phyloP scores from a whole-genome alignment of 495 filamentous ascomycete genomes.

The Talaromyces borbonicus region DNA sequence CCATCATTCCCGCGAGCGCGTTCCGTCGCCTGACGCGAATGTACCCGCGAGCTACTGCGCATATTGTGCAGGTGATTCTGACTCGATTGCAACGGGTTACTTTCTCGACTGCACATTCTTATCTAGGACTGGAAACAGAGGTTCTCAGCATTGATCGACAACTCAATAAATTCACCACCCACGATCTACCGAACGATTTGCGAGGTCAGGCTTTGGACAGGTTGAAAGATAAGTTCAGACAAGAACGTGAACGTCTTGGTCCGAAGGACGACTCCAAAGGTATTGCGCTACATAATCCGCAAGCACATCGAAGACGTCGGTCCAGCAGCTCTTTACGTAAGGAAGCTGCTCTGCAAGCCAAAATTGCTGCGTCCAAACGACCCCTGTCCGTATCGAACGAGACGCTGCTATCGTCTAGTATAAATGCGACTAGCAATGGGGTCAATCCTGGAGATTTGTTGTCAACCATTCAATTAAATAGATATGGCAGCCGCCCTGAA shows the following conservation, averaged over 20 bases:
- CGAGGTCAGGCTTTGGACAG: constrained; percentile 74
- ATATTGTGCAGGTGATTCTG: constrained; percentile 95
- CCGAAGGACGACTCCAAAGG: constrained; percentile 83
- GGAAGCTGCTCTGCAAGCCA: constrained; percentile 67
- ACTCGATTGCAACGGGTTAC: constrained; percentile 92
- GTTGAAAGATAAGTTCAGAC: constrained; percentile 85
- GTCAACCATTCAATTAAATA: constrained; percentile 65
- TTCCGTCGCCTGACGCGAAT: constrained; percentile 89
- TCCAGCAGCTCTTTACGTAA: constrained; percentile 70
- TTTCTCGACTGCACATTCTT: constrained; percentile 84
- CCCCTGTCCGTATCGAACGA: constrained; percentile 12
- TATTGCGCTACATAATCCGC: constrained; percentile 87
- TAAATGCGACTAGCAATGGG: constrained; percentile 22
- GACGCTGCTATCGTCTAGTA: not conserved
- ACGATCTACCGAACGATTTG: constrained; percentile 86
- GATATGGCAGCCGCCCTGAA: constrained; percentile 33
- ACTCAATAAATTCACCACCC: constrained; percentile 84
- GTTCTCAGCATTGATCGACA: constrained; percentile 83
- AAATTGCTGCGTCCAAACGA: constrained; percentile 24
- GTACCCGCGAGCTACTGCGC: constrained; percentile 90
- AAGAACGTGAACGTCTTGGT: constrained; percentile 75
- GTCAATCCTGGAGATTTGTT: constrained; percentile 72
- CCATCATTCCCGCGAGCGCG: constrained; percentile 92
- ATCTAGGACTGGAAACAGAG: constrained; percentile 83
- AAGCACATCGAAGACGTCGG: constrained; percentile 51